Evolutionary conservation across 306 rosid species (phyloP).

Genomic region (Bauhinia variegata): DNA sequence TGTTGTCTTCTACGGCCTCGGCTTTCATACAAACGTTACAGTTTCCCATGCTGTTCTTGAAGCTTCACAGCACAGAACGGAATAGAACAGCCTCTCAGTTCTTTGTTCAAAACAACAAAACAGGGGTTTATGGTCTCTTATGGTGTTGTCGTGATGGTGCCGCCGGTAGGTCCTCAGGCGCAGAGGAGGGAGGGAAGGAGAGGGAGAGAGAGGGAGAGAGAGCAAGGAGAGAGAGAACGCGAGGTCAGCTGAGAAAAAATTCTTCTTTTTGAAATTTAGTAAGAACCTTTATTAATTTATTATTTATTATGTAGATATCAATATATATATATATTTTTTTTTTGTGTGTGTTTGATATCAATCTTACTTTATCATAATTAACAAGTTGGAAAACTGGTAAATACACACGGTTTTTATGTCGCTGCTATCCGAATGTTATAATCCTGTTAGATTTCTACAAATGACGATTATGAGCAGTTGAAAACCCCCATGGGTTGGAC

Average conservation of each 20-base stretch:
- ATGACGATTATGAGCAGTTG: not conserved
- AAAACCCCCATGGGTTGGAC: not conserved
- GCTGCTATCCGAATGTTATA: not conserved
- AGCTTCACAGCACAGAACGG: not conserved
- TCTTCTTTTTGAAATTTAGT: constrained; percentile 38
- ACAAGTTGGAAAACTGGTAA: not conserved
- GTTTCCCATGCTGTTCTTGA: constrained; percentile 67
- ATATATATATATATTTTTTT: too few relatives aligned
- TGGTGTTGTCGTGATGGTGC: not conserved
- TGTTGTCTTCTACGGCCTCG: constrained; percentile 46
- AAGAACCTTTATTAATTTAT: not conserved
- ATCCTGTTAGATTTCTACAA: not conserved
- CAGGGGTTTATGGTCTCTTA: not conserved
- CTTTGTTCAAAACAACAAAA: not conserved
- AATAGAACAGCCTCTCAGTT: not conserved
- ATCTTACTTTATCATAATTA: too few relatives aligned
- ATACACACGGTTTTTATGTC: not conserved
- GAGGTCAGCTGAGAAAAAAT: constrained; percentile 44
- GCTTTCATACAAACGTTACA: constrained; percentile 70
- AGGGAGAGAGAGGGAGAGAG: constrained; percentile 46
- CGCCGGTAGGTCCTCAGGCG: constrained; percentile 33
- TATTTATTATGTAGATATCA: not conserved
- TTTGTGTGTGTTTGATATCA: too few relatives aligned
- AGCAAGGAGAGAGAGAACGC: constrained; percentile 28
- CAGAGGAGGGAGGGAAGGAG: not conserved